These are phyloP conservation scores for Cyclotella cryptica DNA, from an alignment of 108 stramenopile species.

Conservation along the genomic window DNA sequence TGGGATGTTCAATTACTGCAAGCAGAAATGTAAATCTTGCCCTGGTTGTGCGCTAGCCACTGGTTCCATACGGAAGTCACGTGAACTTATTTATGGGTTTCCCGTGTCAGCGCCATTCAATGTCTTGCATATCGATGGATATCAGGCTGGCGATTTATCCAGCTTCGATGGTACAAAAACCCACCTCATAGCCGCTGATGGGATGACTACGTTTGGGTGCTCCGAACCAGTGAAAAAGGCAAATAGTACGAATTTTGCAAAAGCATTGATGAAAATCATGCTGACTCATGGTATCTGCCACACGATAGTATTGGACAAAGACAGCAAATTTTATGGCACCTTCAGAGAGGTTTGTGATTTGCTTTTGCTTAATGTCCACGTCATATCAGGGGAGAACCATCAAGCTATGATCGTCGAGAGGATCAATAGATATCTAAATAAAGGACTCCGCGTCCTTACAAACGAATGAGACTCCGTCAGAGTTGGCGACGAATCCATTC, in stretches of 20 bases:
- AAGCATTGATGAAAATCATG: not conserved
- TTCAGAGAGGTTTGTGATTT: too few species aligned
- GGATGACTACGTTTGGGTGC: not conserved
- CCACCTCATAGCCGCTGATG: not conserved
- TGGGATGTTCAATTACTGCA: not conserved
- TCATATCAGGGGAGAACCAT: slow-evolving; percentile 15
- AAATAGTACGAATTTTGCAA: not conserved
- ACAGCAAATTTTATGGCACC: too few species aligned
- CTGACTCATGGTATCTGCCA: too few species aligned
- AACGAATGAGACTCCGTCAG: slow-evolving; percentile 4
- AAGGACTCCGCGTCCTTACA: not conserved
- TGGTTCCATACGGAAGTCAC: not conserved
- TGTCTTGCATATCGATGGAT: not conserved
- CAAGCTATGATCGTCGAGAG: slow-evolving; percentile 22
- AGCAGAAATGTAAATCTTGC: not conserved
- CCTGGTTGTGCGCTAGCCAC: not conserved
- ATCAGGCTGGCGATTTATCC: not conserved
- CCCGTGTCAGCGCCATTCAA: not conserved
- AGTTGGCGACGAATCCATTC: not conserved
- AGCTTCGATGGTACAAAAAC: not conserved
- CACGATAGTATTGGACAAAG: too few species aligned
- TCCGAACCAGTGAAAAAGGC: not conserved
- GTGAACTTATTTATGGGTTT: not conserved
- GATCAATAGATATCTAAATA: slow-evolving; percentile 26
- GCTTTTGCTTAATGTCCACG: too few species aligned